Percentiles rank a stretch among this genome's conserved stretches.
Conservation (phyloP, 2,329 filamentous ascomycete genomes). For the Microdochium bolleyi region DNA sequence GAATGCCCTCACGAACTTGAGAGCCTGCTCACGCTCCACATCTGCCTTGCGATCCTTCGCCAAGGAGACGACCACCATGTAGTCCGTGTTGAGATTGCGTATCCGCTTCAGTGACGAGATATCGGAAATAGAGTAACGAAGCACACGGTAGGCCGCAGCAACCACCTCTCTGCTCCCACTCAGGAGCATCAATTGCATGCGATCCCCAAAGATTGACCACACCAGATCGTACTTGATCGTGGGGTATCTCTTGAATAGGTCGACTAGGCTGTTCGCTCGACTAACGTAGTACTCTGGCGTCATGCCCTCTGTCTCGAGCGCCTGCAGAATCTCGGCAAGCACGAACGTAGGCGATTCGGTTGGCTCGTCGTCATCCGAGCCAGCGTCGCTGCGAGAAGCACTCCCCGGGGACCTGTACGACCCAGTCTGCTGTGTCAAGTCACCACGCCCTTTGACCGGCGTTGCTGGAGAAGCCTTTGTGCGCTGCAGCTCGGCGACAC, state of each 20-base stretch:
- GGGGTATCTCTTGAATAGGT: constrained; percentile 88
- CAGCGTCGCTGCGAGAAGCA: constrained; percentile 43
- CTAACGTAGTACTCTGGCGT: constrained; percentile 92
- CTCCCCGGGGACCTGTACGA: constrained; percentile 50
- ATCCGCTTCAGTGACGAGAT: constrained; percentile 83
- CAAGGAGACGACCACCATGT: constrained; percentile 81
- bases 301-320: constrained; percentile 81
- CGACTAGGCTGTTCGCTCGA: constrained; percentile 85
- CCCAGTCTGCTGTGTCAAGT: constrained; percentile 34
- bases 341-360: constrained; percentile 87
- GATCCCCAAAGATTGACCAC: constrained; percentile 88
- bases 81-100: constrained; percentile 80
- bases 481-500: constrained; percentile 51
- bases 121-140: constrained; percentile 90
- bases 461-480: constrained; percentile 38
- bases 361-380: constrained; percentile 58
- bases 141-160: constrained; percentile 87
- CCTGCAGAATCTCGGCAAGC: constrained; percentile 82
- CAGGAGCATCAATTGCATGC: constrained; percentile 92
- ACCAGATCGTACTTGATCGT: constrained; percentile 94
- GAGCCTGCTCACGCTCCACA: constrained; percentile 89
- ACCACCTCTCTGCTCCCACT: constrained; percentile 95
- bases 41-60: constrained; percentile 97
- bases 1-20: constrained; percentile 94
- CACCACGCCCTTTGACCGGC: constrained; percentile 44